phyloP scores from a whole-genome alignment of 345 rosid species.

The Populus deltoides region DNA sequence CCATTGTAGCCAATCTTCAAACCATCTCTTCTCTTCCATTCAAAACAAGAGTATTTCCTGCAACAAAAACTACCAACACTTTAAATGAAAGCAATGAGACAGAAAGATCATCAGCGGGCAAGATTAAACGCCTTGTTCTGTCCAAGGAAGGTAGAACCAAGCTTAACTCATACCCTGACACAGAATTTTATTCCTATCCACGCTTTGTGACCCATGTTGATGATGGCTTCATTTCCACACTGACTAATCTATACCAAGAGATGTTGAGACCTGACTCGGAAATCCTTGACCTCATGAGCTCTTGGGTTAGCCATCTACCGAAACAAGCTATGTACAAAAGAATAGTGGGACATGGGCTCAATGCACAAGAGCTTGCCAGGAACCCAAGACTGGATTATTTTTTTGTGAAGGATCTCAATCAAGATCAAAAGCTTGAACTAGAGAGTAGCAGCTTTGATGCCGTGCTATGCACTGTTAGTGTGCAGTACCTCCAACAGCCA shows the following conservation, averaged over 20 bases:
- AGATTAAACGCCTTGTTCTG: slow-evolving; percentile 63
- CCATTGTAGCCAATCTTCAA: not conserved
- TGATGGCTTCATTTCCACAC: slow-evolving; percentile 59
- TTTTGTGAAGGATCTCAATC: slow-evolving; percentile 64
- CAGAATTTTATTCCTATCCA: slow-evolving; percentile 71
- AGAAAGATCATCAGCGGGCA: slow-evolving; percentile 50
- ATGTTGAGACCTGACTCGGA: slow-evolving; percentile 57
- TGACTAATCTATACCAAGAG: slow-evolving; percentile 63
- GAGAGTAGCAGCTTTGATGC: slow-evolving; percentile 63
- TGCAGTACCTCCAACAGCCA: slow-evolving; percentile 84
- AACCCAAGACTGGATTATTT: slow-evolving; percentile 62
- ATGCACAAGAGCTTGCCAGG: slow-evolving; percentile 85
- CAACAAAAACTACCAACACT: slow-evolving; percentile 27
- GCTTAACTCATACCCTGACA: slow-evolving; percentile 52
- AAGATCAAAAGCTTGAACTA: slow-evolving; percentile 53
- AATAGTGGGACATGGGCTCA: slow-evolving; percentile 91
- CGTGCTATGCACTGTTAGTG: slow-evolving; percentile 72
- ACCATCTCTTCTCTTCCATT: slow-evolving; percentile 16
- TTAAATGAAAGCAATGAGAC: slow-evolving; percentile 34
- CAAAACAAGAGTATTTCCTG: slow-evolving; percentile 15
- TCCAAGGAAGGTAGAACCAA: slow-evolving; percentile 62
- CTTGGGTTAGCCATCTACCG: slow-evolving; percentile 91
- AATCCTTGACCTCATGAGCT: slow-evolving; percentile 85
- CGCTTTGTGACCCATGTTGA: slow-evolving; percentile 86
- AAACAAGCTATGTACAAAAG: slow-evolving; percentile 54